A percentile compares a stretch with the other conserved stretches of the same genome.
Conservation (phyloP, 495 filamentous ascomycete genomes). For the Talaromyces thailandensis region DNA sequence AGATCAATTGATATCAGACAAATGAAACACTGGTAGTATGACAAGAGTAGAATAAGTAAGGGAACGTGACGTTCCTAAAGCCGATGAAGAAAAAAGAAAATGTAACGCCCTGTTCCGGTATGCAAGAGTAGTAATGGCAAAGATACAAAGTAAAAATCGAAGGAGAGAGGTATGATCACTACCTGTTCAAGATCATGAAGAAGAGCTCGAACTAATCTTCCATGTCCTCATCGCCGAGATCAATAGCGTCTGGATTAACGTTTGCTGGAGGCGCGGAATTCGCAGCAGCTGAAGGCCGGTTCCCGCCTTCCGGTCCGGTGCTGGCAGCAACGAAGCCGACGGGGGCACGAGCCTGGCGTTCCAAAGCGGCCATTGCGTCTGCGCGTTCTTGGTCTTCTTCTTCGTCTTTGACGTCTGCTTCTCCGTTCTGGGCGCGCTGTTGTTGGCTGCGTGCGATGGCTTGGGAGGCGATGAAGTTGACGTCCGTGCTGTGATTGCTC, state of each 20-base stretch:
- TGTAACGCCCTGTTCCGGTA: neutral
- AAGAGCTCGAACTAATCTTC: conserved; percentile 1
- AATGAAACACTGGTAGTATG: conserved; percentile 5
- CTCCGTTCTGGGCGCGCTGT: conserved; percentile 31
- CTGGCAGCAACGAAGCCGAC: conserved; percentile 85
- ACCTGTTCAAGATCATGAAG: neutral
- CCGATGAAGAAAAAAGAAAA: conserved; percentile 7
- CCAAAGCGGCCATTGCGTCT: conserved; percentile 87
- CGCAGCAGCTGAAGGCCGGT: conserved; percentile 24
- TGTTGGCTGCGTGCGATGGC: conserved; percentile 76
- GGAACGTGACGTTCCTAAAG: neutral
- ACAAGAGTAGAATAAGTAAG: conserved; percentile 4
- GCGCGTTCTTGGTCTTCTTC: conserved; percentile 43
- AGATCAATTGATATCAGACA: neutral
- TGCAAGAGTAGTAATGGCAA: neutral
- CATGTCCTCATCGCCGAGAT: conserved; percentile 60
- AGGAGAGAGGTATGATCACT: neutral
- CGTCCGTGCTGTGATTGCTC: conserved; percentile 59
- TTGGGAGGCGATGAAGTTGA: conserved; percentile 97
- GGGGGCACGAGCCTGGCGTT: conserved; percentile 81
- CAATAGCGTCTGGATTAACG: conserved; percentile 82
- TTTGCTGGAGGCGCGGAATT: conserved; percentile 31
- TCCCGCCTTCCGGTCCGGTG: conserved; percentile 67
- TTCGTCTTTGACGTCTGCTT: conserved; percentile 21
- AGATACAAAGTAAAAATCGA: neutral